A percentile compares a stretch with the other conserved stretches of the same genome.
These are phyloP conservation scores for Penicillium herquei DNA, from an alignment of 495 filamentous ascomycete species.

Conservation along the genomic window DNA sequence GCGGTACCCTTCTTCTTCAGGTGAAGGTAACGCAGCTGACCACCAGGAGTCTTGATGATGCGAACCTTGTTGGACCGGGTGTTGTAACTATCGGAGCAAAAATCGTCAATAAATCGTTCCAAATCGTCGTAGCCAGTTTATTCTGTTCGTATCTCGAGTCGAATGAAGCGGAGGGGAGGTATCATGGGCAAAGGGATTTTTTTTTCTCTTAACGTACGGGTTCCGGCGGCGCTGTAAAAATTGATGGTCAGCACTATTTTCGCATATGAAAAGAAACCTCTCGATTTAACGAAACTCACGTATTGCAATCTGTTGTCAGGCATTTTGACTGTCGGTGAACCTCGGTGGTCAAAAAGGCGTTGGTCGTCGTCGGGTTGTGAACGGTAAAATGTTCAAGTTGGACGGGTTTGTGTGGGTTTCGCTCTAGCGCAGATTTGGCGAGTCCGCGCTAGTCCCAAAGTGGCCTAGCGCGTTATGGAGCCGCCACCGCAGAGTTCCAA, in stretches of 20 bases:
- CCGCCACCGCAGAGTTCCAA: slow-evolving; percentile 42
- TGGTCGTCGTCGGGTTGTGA: slow-evolving; percentile 52
- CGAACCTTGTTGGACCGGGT: slow-evolving; percentile 95
- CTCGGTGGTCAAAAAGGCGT: slow-evolving; percentile 51
- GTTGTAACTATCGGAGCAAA: slow-evolving; percentile 69
- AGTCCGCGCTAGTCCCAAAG: slow-evolving; percentile 37
- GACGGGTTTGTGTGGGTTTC: slow-evolving; percentile 54
- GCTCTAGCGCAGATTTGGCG: slow-evolving; percentile 52
- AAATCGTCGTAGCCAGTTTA: slow-evolving; percentile 3
- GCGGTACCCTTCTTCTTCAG: slow-evolving; percentile 97
- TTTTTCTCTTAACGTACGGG: slow-evolving; percentile 64
- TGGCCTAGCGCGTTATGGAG: slow-evolving; percentile 29
- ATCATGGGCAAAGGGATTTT: slow-evolving; percentile 11
- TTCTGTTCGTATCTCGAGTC: slow-evolving; percentile 20
- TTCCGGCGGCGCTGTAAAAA: slow-evolving; percentile 73
- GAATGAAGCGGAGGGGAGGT: slow-evolving; percentile 16
- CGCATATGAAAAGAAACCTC: neutral
- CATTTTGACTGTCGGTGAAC: slow-evolving; percentile 59
- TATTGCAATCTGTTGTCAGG: slow-evolving; percentile 70
- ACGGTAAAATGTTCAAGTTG: slow-evolving; percentile 43
- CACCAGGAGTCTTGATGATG: slow-evolving; percentile 93
- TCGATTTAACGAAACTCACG: slow-evolving; percentile 47
- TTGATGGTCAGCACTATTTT: slow-evolving; percentile 18
- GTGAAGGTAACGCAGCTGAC: slow-evolving; percentile 90
- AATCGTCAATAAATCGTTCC: slow-evolving; percentile 36